Evolutionary conservation across 2,329 filamentous ascomycete genomes (phyloP), one percentile per base, ranked within the genome.

Genomic region (Alternaria conjuncta): DNA sequence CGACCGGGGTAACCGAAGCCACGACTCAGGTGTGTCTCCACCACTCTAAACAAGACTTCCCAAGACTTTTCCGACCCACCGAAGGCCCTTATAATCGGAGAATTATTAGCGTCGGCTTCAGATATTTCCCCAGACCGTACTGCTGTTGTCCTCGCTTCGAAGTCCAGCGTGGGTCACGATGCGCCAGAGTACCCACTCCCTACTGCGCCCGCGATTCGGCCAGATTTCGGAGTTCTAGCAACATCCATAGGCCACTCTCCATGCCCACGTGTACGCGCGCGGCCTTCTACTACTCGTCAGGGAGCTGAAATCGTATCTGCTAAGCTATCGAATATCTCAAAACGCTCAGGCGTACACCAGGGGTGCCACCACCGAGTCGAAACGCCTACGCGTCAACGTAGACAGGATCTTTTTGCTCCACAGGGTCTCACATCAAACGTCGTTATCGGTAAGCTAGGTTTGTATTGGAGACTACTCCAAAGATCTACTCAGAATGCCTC

Each of bases 371-470:
- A 6, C 15, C 18, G 2, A 0, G 25, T 26, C 1, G 0, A 50
- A 5, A 30, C 0, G 15, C 4, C n/a, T 2, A 2, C 15, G n/a
- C 25, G 47, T 20, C 0, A 7, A 0, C 6, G 6, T 0, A 30
- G 18, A 2, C 10, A 13, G 28, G 8, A 13, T 20, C 1, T 0
- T 5, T 10, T 25, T 47, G 21, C 21, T 9, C 1, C 0, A 9
- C 5, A 47, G 4, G 21, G 21, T 15, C n/a, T 15, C 2, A 2
- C 23, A 8, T 20, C 15, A 20, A 28, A 30, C 13, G 1, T 2
- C 3, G 4, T 26, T 1, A 5, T 36, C 1, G n/a, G 11, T 56
- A 18, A 23, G 7, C 9, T 28, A 26, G 2, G 7, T 47, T 2
- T 20, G 8, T 3, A 3, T 18, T 26, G 5, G 4, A n/a, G 1